Evolutionary conservation across 2,329 filamentous ascomycete species (phyloP), one percentile per base, ranked within the genome.

Genomic region (Aspergillus chevalieri): DNA sequence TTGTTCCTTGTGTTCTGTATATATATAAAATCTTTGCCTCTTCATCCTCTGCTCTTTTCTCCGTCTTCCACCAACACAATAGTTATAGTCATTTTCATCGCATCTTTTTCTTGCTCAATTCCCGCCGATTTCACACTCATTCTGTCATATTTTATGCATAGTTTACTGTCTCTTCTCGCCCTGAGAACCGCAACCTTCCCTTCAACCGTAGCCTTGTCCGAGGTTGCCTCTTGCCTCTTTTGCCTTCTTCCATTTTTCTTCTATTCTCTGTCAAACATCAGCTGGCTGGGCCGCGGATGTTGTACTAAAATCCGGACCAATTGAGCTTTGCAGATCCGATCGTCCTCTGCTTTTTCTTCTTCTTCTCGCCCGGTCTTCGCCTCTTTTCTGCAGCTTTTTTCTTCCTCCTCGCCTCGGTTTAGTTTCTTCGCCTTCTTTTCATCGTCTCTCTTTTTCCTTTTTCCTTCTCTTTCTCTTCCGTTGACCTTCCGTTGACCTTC

Each of bases 371-470:
- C 46, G 46, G 21, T 28, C 43, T 12, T 43, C 36, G 44, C 28
- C 48, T 55, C 49, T 15, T 22, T 28, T 34, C 12, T 48, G n/a
- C 24, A 47, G 41, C 38, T 34, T 21, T 30, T 26, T 55, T 43
- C 41, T 26, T 48, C 43, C 30, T 39, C 41, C 30, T 50, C 47
- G 49, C 36, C n/a, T 28, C 48, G 47, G 39, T 42, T 43, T 46
- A 17, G 41, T 46, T 47, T 22, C 21, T 22, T 44, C 49, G 39
- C 44, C 15, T 47, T 49, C 50, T 49, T 58, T 52, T 54, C 54
- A 52, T 56, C 24, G 51, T 52, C 52, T 52, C 44, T 51, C 41
- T 42, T 44, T 41, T 48, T 52, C 39, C 42, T 48, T 36, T 43
- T 47, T 36, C 28, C 24, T 17, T 47, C 45, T 39, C 38, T 48